These are phyloP conservation scores for Chlamydomonas asymmetrica DNA, from an alignment of 139 green algal genomes.

Conservation along the genomic window DNA sequence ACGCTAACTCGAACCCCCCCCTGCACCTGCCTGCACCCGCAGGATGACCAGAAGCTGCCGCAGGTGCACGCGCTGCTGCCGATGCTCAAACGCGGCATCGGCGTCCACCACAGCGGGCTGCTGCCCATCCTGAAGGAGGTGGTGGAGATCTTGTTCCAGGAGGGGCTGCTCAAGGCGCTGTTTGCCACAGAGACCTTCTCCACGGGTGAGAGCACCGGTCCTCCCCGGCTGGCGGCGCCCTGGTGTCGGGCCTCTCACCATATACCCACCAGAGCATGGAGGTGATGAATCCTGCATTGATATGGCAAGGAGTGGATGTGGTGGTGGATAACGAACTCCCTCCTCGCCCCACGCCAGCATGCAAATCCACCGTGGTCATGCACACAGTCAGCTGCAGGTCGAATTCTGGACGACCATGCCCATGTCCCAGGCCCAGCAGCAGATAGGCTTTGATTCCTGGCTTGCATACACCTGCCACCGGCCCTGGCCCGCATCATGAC, in stretches of 20 bases:
- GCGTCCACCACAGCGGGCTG: constrained; percentile 80
- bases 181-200: constrained; percentile 96
- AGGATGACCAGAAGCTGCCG: constrained; percentile 67
- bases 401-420: too few species aligned
- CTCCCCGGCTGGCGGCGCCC: too few species aligned
- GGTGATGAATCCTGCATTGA: too few species aligned
- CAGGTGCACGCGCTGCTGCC: constrained; percentile 68
- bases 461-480: neutral
- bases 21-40: too few species aligned
- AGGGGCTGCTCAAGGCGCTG: constrained; percentile 64
- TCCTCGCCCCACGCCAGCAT: neutral
- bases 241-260: too few species aligned
- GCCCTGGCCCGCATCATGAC: neutral
- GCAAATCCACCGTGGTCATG: neutral
- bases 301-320: neutral
- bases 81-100: constrained; percentile 84
- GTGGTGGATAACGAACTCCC: neutral
- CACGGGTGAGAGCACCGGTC: too few species aligned
- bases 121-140: constrained; percentile 97
- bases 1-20: too few species aligned
- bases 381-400: neutral
- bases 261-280: too few species aligned
- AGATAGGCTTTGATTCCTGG: too few species aligned
- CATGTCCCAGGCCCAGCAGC: too few species aligned
- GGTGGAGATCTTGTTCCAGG: constrained; percentile 94